Evolutionary conservation across 176 grass and related monocot genomes (phyloP), one percentile per base, ranked within the genome.

Genomic region (Miscanthus lutarioriparius): DNA sequence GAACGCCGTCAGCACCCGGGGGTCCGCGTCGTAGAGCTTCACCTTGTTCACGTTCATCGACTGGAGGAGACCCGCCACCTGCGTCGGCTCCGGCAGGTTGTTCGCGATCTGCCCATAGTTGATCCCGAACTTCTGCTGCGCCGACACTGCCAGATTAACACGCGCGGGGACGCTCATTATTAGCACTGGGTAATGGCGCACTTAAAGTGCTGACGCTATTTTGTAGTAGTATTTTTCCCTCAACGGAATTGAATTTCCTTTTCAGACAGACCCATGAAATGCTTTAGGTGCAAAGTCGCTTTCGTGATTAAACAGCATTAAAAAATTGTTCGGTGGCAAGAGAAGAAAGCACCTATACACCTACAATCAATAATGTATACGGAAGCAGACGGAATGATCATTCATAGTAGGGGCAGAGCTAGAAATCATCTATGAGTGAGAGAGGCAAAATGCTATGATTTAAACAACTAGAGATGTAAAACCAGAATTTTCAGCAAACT

Each of bases 61-160:
- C 66, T 30, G 89, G 69, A 97, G 87, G 48, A 97, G 87, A 22
- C 38, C n/a, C 8, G 78, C 79, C 56, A 97, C 94, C 54, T 66
- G 84, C 48, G 87, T 75, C 35, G 89, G 94, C 64, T 90, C 80
- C 0, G 94, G 94, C 13, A 97, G 85, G 65, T 97, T 82, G 85
- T 97, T 86, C 28, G 94, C 94, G 61, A 97, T 78, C 78, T 97
- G 94, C 20, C 94, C 94, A 22, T 97, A 97, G 75, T 97, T 97
- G 72, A 97, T 97, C 44, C 94, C 94, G 35, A 94, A 93, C 49
- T 87, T 90, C 25, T 86, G 75, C 67, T 75, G 84, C 71, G 84
- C 75, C 40, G 82, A 87, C 82, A 89, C 76, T 91, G 80, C 64
- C 8, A 65, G 47, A 23, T 13, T 2, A 2, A 83, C 10, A 39